Evolutionary conservation across 75 land plant species (phyloP).

Genomic region (Isoetes taiwanensis): DNA sequence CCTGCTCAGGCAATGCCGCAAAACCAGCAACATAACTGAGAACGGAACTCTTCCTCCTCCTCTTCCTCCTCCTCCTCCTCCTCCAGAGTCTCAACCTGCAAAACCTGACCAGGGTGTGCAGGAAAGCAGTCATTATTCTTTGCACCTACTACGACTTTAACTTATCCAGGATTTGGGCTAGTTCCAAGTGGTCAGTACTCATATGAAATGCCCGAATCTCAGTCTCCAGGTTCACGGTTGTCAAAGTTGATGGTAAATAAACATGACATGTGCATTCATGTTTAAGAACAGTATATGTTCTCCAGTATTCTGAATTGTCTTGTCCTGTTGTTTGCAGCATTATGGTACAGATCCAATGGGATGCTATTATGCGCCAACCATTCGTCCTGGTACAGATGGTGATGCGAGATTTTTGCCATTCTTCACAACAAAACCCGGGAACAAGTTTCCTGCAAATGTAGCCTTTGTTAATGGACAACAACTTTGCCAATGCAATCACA

Average conservation of each 20-base stretch:
- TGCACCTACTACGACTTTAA: slow-evolving; percentile 12
- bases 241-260: too few relatives aligned
- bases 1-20: too few relatives aligned
- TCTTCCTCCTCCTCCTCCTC: too few relatives aligned
- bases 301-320: too few relatives aligned
- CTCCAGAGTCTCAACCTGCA: slow-evolving; percentile 24
- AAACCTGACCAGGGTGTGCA: slow-evolving; percentile 22
- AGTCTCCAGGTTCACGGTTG: slow-evolving; percentile 9
- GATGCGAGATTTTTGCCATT: slow-evolving; percentile 66
- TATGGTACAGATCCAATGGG: slow-evolving; percentile 47
- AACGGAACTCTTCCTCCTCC: too few relatives aligned
- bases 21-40: too few relatives aligned
- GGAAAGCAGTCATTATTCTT: slow-evolving; percentile 32
- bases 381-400: slow-evolving; percentile 52
- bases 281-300: too few relatives aligned
- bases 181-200: slow-evolving; percentile 19
- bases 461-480: slow-evolving; percentile 32
- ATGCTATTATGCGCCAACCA: slow-evolving; percentile 56
- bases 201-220: slow-evolving; percentile 15
- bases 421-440: too few relatives aligned
- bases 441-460: slow-evolving; percentile 64
- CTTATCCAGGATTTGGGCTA: slow-evolving; percentile 40
- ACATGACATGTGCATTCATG: too few relatives aligned
- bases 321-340: too few relatives aligned
- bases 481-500: too few relatives aligned